Percentiles rank a stretch among this genome's conserved stretches.
These are phyloP conservation scores for Emergomyces africanus DNA, from an alignment of 2,329 filamentous ascomycete species.

Conservation along the genomic window DNA sequence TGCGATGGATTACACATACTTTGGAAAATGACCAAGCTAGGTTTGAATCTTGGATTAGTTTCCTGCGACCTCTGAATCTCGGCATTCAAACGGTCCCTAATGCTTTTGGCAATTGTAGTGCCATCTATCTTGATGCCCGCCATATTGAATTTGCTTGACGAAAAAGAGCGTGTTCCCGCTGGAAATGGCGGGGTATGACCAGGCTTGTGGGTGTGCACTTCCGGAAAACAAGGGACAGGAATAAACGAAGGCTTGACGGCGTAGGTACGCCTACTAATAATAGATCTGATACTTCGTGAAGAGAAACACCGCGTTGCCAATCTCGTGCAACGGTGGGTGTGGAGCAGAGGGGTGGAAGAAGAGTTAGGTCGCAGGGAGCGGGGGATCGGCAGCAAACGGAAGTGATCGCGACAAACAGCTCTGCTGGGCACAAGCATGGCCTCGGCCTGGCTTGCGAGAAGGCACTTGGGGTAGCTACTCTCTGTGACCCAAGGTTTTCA, in stretches of 20 bases:
- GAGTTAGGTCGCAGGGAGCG: not conserved
- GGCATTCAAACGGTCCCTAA: slow-evolving; percentile 65
- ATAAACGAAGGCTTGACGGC: not conserved
- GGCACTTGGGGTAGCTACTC: not conserved
- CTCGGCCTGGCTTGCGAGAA: slow-evolving; percentile 3
- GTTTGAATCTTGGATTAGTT: slow-evolving; percentile 75
- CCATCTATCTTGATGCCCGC: slow-evolving; percentile 86
- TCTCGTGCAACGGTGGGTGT: not conserved
- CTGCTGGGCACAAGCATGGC: slow-evolving; percentile 9
- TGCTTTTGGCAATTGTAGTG: slow-evolving; percentile 83
- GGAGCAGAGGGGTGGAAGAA: slow-evolving; percentile 6
- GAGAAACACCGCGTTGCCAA: slow-evolving; percentile 1
- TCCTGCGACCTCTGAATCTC: slow-evolving; percentile 75
- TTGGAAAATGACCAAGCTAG: slow-evolving; percentile 88
- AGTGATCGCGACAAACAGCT: slow-evolving; percentile 8
- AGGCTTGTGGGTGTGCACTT: not conserved
- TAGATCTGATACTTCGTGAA: slow-evolving; percentile 10
- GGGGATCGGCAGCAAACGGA: slow-evolving; percentile 1
- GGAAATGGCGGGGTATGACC: slow-evolving; percentile 3
- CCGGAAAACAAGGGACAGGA: not conserved
- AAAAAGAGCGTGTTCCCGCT: slow-evolving; percentile 29
- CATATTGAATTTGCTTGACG: slow-evolving; percentile 52
- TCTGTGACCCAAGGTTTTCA: not conserved
- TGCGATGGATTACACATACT: slow-evolving; percentile 40
- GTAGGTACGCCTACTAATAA: not conserved